Base-by-base conservation (phyloP, 140 eudicot species). In the Bidens hawaiensis region DNA sequence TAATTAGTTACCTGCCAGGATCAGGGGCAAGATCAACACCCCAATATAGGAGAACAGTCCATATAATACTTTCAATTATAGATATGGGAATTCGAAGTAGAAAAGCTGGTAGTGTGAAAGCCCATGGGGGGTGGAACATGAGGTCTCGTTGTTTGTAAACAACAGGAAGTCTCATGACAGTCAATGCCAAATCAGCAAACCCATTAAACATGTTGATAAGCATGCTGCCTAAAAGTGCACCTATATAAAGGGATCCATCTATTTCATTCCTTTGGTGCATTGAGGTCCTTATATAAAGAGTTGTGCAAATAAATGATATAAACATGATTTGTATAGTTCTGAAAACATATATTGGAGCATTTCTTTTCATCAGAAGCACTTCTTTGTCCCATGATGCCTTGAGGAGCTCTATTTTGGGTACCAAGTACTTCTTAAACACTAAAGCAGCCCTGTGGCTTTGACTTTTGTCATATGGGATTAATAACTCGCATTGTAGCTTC, bases 41-140 rank as follows among this genome's bases (percentile, higher is more conserved):
- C 71, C 78, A 86, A 57, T 86, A 86, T 0, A 83, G 78, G 43
- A 86, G 73, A 3, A 68, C 65, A 3, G 76, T 69, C 95, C 95
- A 86, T 22, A 83, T 10, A 23, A 40, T 16, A 47, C 90, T 76
- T 66, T 86, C 95, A 13, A 75, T 52, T 3, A 80, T 13, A 14
- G 95, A 83, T 51, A 83, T 38, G 4, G 95, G 91, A 22, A 86
- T 75, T 9, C 82, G 68, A 14, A 86, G 85, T 45, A 86, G 64
- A 77, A 81, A 74, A 31, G 86, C 72, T 9, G 95, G 95, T 42
- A 86, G 45, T 1, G 87, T 80, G 75, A 68, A 86, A 49, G 91
- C 83, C 95, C 95, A 86, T n/a, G 95, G 69, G 5, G 91, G 91
- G 58, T 80, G 86, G 41, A 86, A 86, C 56, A 78, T 36, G 50